phyloP scores from a whole-genome alignment of 202 grass and related monocot species.

The Carex sylvatica region DNA sequence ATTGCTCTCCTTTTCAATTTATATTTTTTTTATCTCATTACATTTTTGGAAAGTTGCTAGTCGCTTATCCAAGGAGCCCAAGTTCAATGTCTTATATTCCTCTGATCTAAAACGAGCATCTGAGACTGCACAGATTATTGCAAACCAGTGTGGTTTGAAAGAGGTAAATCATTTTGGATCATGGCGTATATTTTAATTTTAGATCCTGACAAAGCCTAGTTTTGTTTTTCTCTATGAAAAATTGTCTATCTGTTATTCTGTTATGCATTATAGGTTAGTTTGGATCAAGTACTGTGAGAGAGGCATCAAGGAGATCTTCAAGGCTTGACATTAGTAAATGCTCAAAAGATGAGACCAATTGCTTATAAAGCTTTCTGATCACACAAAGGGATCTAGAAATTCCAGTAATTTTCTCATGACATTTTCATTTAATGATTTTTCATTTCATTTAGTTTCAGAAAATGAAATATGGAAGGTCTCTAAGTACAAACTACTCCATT shows the following conservation, averaged over 20 bases:
- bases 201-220: background rate
- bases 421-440: background rate
- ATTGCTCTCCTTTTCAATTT: too few relatives aligned
- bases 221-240: background rate
- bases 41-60: too few relatives aligned
- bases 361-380: constrained; percentile 67
- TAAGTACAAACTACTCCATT: background rate
- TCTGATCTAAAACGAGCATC: constrained; percentile 88
- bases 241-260: background rate
- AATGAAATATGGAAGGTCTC: background rate
- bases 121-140: constrained; percentile 74
- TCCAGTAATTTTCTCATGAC: constrained; percentile 38
- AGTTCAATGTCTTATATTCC: constrained; percentile 64
- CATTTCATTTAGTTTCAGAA: constrained; percentile 1
- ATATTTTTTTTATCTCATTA: too few relatives aligned
- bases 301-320: constrained; percentile 80
- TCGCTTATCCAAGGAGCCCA: constrained; percentile 61
- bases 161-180: too few relatives aligned
- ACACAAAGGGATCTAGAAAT: constrained; percentile 60
- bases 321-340: constrained; percentile 59
- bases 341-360: constrained; percentile 47
- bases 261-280: constrained; percentile 41
- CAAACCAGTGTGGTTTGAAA: constrained; percentile 47
- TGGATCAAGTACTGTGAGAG: constrained; percentile 63
- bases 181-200: too few relatives aligned